Base-by-base conservation (phyloP, 495 filamentous ascomycete genomes). In the Hypoxylon fragiforme region DNA sequence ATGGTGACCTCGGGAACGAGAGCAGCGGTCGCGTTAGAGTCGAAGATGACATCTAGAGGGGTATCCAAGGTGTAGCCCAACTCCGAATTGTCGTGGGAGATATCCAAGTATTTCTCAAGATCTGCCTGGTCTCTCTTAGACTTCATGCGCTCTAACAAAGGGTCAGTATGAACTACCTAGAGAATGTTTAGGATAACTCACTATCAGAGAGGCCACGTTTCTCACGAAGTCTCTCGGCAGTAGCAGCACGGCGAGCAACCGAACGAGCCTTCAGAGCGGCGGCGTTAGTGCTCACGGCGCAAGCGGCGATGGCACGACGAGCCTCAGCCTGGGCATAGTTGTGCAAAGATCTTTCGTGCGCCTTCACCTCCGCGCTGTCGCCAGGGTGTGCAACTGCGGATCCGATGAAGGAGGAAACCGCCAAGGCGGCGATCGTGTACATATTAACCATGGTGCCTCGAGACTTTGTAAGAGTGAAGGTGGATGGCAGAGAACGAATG, bases 131-230 rank as follows among this genome's bases (percentile, higher is more conserved):
- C 60, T 38, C 65, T 52, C 50, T 66, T 65, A 28, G 59, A 50
- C 32, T 30, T 57, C 39, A 68, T 50, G 18, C 49, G 38, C 38
- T 64, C 65, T 68, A 8, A n/a, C 24, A 32, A 5, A 1, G 7
- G 2, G 11, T 63, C 50, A 65, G 41, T 38, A 0, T 14, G n/a
- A 9, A 11, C 30, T 5, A 12, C 20, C 11, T 3, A 21, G 11
- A 11, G 14, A 7, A 13, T 6, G 13, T 37, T 19, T 53, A 3
- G 31, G 13, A 44, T 20, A n/a, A 54, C 75, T 62, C 64, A 81
- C 77, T 69, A 5, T 74, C 47, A 28, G 63, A 60, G 24, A 83
- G 71, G 12, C 73, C 75, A 38, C 79, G 77, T 60, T 77, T 74
- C 41, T 76, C 43, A 37, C 80, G 77, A 20, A 83, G 69, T 5